These are phyloP conservation scores for Hypericum androsaemum DNA, from an alignment of 345 rosid species.

Conservation along the genomic window DNA sequence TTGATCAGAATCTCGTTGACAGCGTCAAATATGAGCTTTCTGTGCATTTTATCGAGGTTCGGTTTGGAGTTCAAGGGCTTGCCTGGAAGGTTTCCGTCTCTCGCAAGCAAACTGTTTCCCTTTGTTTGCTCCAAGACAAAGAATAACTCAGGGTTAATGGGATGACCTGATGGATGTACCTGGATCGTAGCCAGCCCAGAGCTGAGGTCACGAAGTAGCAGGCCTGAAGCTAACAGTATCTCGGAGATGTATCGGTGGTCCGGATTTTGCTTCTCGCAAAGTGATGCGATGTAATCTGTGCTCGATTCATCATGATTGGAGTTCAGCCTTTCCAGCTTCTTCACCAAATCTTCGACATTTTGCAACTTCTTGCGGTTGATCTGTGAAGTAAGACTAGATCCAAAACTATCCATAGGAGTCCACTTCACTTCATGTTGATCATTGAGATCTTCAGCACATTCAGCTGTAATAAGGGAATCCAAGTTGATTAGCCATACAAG, in stretches of 20 bases:
- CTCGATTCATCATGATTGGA: conserved; percentile 78
- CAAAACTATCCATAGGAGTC: conserved; percentile 31
- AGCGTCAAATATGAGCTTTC: conserved; percentile 72
- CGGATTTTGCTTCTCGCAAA: conserved; percentile 73
- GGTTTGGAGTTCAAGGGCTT: conserved; percentile 26
- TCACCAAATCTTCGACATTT: conserved; percentile 78
- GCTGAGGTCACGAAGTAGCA: conserved; percentile 69
- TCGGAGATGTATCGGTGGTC: conserved; percentile 92
- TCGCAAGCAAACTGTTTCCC: conserved; percentile 35
- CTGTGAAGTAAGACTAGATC: conserved; percentile 45
- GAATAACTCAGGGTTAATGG: conserved; percentile 82
- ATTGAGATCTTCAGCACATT: conserved; percentile 22
- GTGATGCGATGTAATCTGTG: conserved; percentile 89
- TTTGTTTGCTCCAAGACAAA: conserved; percentile 86
- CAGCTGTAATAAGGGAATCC: conserved; percentile 27
- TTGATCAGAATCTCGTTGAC: conserved; percentile 71
- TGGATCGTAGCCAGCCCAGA: conserved; percentile 57
- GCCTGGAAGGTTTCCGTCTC: conserved; percentile 31
- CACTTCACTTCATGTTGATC: conserved; percentile 32
- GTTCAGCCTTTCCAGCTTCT: conserved; percentile 73
- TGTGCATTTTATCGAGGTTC: conserved; percentile 44
- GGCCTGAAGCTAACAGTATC: conserved; percentile 88
- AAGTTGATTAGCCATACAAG: neutral
- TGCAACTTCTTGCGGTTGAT: conserved; percentile 73
- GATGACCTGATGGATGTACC: conserved; percentile 78